Percentiles rank a stretch among this genome's conserved stretches.
phyloP scores from a whole-genome alignment of 148 eudicot species.

The Agrostemma githago region DNA sequence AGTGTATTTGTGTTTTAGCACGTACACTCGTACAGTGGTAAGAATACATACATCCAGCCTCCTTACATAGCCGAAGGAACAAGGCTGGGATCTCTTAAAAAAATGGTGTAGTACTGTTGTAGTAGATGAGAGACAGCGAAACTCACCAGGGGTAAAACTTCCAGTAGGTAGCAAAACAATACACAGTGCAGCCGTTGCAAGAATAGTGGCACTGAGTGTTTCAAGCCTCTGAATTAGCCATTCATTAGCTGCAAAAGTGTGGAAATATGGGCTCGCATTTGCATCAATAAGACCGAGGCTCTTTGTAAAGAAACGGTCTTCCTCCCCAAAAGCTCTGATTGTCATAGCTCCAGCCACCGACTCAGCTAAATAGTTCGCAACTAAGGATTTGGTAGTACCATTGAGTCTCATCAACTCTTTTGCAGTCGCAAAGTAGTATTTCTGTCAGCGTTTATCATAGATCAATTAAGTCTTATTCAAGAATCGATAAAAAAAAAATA shows the following conservation, averaged over 20 bases:
- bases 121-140: background rate
- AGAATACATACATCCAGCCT: no score
- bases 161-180: slow-evolving; percentile 91
- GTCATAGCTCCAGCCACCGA: slow-evolving; percentile 76
- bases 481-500: background rate
- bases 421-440: slow-evolving; percentile 71
- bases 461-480: background rate
- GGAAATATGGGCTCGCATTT: slow-evolving; percentile 77
- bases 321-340: slow-evolving; percentile 83
- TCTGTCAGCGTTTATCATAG: slow-evolving; percentile 34
- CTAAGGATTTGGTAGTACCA: slow-evolving; percentile 84
- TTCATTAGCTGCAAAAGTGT: slow-evolving; percentile 77
- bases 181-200: slow-evolving; percentile 74
- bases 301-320: slow-evolving; percentile 74
- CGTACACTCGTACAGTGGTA: no score
- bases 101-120: background rate
- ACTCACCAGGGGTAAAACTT: slow-evolving; percentile 78
- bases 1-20: background rate
- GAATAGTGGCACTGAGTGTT: slow-evolving; percentile 71
- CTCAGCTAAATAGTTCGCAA: slow-evolving; percentile 89
- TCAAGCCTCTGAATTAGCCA: slow-evolving; percentile 91
- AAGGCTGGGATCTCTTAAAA: no score
- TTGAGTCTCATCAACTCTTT: slow-evolving; percentile 88
- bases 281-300: slow-evolving; percentile 70
- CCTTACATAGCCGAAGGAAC: no score